Percentiles rank a stretch among this genome's conserved stretches.
phyloP scores from a whole-genome alignment of 768 basidiomycete genomes.

The Pisolithus albus region DNA sequence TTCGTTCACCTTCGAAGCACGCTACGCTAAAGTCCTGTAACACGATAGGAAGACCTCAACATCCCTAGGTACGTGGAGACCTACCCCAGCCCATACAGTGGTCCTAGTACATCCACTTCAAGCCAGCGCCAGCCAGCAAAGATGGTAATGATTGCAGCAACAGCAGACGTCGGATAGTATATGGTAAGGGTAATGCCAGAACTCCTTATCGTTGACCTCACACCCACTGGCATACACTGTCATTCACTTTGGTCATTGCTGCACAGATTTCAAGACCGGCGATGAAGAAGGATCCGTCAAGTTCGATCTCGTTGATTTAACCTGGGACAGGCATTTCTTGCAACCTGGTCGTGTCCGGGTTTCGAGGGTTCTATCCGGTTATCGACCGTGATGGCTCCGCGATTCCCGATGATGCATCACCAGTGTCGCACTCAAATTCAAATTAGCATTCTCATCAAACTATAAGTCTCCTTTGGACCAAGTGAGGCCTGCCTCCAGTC shows the following conservation, averaged over 20 bases:
- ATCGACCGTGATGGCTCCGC: constrained; percentile 39
- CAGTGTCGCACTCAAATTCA: constrained; percentile 41
- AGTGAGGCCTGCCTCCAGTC: constrained; percentile 41
- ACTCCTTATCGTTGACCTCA: no score
- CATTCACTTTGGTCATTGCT: neutral
- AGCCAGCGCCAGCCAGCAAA: constrained; percentile 29
- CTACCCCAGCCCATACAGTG: constrained; percentile 27
- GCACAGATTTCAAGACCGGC: constrained; percentile 44
- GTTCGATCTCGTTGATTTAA: constrained; percentile 43
- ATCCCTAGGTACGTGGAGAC: no score
- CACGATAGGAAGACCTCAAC: no score
- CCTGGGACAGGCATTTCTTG: constrained; percentile 65
- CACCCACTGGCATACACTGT: neutral
- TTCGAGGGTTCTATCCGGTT: constrained; percentile 48
- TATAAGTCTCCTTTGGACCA: constrained; percentile 57
- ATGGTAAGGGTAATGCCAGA: constrained; percentile 7
- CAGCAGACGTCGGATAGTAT: constrained; percentile 36
- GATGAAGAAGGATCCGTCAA: constrained; percentile 66
- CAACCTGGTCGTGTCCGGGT: constrained; percentile 50
- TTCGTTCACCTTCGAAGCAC: no score
- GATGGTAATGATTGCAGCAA: no score
- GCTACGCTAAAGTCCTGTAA: no score
- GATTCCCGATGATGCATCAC: constrained; percentile 26
- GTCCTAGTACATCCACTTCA: constrained; percentile 36
- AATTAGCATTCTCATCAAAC: constrained; percentile 50